Base-by-base conservation (phyloP, 75 land plant species). In the Picea glauca region DNA sequence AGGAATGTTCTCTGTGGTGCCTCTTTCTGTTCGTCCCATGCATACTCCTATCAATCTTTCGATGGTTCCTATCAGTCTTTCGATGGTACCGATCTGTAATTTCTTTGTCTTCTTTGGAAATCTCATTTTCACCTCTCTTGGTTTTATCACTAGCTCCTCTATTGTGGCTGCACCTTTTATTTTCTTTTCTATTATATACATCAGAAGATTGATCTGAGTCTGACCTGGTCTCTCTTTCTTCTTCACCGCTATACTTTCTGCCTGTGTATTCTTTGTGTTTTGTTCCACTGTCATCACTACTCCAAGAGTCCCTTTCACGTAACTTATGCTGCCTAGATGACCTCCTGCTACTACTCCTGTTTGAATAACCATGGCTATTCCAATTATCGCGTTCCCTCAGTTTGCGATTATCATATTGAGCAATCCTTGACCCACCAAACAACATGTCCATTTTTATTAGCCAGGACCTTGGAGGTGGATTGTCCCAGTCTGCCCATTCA, bases 401-500 rank as follows among this genome's bases (percentile, higher is more conserved):
- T 40, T 58, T 84, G 43, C 9, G 58, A 14, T 62, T 13, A 13
- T 74, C 77, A 32, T 74, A 46, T 32, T 85, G 91, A 78, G 82
- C 81, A 58, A 59, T 62, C 38, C 50, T 76, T 5, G 86, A 77
- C 75, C 78, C 79, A 21, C 98, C 98, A 88, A 95, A 95, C 61
- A 95, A 83, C 62, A 81, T 82, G 73, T 77, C 87, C 98, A 95
- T 93, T 84, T 91, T 91, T 66, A 67, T 73, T 40, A 81, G 50
- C 99, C 98, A 96, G 65, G 85, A 87, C 75, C 78, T 88, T 58
- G 98, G 98, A 8, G 98, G 94, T 62, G 85, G 89, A 73, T 85
- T 90, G 81, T 97, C 99, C 89, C 90, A 87, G 83, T 97, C 98
- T 67, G 98, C 99, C 99, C 99, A 97, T 61, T 97, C 99, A 90